Percentiles rank a stretch among this genome's conserved stretches.
Evolutionary conservation across 1,284 basidiomycete genomes (phyloP).

Genomic region (Gymnopus androsaceus): DNA sequence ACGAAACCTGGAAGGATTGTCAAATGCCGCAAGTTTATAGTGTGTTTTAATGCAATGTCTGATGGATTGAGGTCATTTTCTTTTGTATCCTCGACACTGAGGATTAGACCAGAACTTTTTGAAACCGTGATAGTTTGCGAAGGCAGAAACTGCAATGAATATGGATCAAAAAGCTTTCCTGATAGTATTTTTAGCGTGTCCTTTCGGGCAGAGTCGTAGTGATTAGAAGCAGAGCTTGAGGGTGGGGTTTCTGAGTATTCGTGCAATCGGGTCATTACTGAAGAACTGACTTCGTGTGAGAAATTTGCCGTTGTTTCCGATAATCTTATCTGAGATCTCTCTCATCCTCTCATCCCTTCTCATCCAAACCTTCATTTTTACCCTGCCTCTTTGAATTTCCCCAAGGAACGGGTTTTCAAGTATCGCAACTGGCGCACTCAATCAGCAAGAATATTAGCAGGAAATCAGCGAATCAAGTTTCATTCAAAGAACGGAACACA

Average conservation of each 20-base stretch:
- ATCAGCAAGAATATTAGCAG: no score
- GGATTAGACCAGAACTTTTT: constrained; percentile 36
- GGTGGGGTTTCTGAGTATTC: background rate
- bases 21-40: constrained; percentile 51
- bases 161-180: constrained; percentile 45
- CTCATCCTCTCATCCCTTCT: no score
- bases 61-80: constrained; percentile 14
- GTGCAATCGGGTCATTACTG: background rate
- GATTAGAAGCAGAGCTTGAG: no score
- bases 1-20: constrained; percentile 67
- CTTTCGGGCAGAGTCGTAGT: background rate
- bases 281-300: no score
- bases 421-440: no score
- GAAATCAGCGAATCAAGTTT: no score
- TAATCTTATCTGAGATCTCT: no score
- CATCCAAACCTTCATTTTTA: no score
- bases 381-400: no score
- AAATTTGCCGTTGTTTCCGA: background rate
- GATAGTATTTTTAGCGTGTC: constrained; percentile 32
- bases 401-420: no score
- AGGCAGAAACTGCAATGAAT: constrained; percentile 32
- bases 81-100: constrained; percentile 28
- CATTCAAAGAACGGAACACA: no score
- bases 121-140: constrained; percentile 40
- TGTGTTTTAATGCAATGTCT: constrained; percentile 19